These are phyloP conservation scores for Phallus indusiatus DNA, from an alignment of 768 basidiomycete genomes.

Conservation along the genomic window DNA sequence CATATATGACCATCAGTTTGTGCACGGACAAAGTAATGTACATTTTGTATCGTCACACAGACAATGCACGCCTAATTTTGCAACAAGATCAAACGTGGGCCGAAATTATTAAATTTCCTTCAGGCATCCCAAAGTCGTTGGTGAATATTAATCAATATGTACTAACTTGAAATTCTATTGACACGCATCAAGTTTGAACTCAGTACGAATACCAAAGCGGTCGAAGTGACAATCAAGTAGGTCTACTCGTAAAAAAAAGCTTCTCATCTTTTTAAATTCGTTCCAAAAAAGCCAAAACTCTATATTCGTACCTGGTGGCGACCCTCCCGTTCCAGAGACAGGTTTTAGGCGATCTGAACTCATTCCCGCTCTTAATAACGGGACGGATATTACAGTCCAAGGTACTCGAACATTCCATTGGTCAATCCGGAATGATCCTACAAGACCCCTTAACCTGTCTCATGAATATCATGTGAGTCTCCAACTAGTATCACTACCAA, in stretches of 20 bases:
- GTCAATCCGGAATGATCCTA: conserved; percentile 14
- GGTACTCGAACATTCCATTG: conserved; percentile 15
- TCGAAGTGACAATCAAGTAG: conserved; percentile 15
- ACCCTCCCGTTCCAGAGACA: conserved; percentile 10
- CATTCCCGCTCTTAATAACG: conserved; percentile 14
- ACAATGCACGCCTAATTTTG: neutral
- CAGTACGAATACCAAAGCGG: conserved; percentile 9
- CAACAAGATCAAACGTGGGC: conserved; percentile 16
- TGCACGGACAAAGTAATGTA: conserved; percentile 13
- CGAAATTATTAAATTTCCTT: conserved; percentile 14
- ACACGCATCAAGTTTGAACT: conserved; percentile 11
- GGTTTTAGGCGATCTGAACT: conserved; percentile 16
- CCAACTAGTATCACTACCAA: neutral
- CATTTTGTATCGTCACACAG: neutral
- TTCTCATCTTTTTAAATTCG: neutral
- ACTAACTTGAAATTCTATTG: neutral
- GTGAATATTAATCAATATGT: conserved; percentile 3
- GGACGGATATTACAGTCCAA: conserved; percentile 11
- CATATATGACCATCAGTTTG: conserved; percentile 13
- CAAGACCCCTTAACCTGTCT: conserved; percentile 12
- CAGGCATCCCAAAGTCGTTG: conserved; percentile 9
- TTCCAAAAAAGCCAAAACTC: conserved; percentile 5
- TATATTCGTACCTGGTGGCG: conserved; percentile 13
- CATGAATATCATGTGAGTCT: conserved; percentile 14
- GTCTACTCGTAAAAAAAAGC: conserved; percentile 14